Evolutionary conservation across 2,329 filamentous ascomycete species (phyloP).

Genomic region (Ceratocystis smalleyi): DNA sequence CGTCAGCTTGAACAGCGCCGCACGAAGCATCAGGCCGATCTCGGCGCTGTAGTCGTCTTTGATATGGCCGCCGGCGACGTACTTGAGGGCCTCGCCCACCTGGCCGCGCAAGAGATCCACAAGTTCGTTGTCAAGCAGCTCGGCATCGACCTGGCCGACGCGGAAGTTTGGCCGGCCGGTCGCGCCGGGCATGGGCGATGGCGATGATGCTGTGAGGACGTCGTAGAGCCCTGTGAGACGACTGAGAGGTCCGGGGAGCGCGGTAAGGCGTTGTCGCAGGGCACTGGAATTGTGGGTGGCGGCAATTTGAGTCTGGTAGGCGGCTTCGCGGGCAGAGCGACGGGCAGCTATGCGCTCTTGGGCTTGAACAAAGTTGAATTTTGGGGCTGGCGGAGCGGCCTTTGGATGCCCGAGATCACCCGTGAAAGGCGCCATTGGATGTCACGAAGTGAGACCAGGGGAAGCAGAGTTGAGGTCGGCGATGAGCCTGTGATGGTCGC

Average conservation of each 20-base stretch:
- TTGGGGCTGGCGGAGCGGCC: neutral
- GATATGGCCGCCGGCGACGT: slow-evolving; percentile 58
- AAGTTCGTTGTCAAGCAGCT: slow-evolving; percentile 85
- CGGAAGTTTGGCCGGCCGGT: slow-evolving; percentile 62
- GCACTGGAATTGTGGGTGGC: slow-evolving; percentile 33
- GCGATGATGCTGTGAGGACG: slow-evolving; percentile 41
- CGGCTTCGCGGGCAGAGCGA: slow-evolving; percentile 54
- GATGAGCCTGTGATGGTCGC: neutral
- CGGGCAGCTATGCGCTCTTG: slow-evolving; percentile 75
- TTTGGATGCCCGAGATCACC: neutral
- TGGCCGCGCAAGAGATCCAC: slow-evolving; percentile 72
- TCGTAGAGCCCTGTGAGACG: slow-evolving; percentile 35
- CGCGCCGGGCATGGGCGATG: slow-evolving; percentile 48
- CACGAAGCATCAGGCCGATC: slow-evolving; percentile 61
- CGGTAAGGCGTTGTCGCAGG: slow-evolving; percentile 25
- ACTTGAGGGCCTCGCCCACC: slow-evolving; percentile 74
- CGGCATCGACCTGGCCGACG: slow-evolving; percentile 90
- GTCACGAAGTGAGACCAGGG: neutral
- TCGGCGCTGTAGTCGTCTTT: slow-evolving; percentile 79
- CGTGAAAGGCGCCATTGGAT: neutral
- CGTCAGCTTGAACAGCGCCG: slow-evolving; percentile 79
- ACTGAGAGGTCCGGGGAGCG: slow-evolving; percentile 32
- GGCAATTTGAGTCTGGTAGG: slow-evolving; percentile 29
- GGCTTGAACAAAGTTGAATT: slow-evolving; percentile 62
- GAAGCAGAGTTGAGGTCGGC: neutral